Base-by-base conservation (phyloP, 495 filamentous ascomycete genomes). In the Hyaloscypha hepaticicola region DNA sequence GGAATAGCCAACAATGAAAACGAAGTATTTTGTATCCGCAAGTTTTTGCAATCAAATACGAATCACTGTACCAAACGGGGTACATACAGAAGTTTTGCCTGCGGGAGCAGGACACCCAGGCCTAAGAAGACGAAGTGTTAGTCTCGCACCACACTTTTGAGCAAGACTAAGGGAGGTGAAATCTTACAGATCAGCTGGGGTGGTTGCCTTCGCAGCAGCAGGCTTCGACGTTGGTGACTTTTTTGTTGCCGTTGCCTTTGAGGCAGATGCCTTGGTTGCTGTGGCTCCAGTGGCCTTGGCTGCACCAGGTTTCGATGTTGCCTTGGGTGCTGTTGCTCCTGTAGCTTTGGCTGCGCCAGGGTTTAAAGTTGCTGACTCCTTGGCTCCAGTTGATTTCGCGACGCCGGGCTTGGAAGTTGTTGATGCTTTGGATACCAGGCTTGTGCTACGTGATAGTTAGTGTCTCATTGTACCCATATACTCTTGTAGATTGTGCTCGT, bases 161-260 rank as follows among this genome's bases (percentile, higher is more conserved):
- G 4, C 19, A 45, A 4, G 19, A 16, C 19, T 45, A 4, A 2
- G 38, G 14, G 19, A 16, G 4, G 11, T 16, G 38, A 19, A 45
- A 45, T 45, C 38, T 45, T 45, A 45, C 19, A 59, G 21, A 27
- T 60, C 45, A 19, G 58, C 58, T 7, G 60, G 60, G 6, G 48
- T 63, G 19, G 60, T 63, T 38, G 60, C 48, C 21, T 55, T 55
- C 12, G 60, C 49, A 2, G 24, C 60, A 53, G 49, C 48, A 21
- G 27, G 48, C 27, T 49, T 49, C 7, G 49, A 49, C n/a, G 41
- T 34, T 25, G 34, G 11, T 7, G 11, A 12, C 53, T 7, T 7
- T 21, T 26, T 45, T 5, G 53, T 27, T 26, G 53, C n/a, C 19
- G 14, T 26, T 57, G 25, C 28, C 27, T 57, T 57, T 29, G 53